These are phyloP conservation scores for Kazachstania sp. DNA, from an alignment of 1,139 yeast genomes.

Conservation along the genomic window DNA sequence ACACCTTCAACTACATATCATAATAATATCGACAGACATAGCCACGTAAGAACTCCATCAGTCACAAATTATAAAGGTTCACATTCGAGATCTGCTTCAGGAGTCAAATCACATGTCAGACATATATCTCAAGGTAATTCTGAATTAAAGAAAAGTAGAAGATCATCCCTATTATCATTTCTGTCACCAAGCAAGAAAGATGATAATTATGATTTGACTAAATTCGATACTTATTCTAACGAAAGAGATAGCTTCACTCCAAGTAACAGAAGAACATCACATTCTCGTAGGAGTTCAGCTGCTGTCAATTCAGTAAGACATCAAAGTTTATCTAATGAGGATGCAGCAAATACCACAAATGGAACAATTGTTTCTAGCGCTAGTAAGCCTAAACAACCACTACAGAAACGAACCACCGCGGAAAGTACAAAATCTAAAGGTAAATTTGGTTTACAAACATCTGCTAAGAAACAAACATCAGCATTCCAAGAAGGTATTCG, in stretches of 20 bases:
- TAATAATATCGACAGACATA: not conserved
- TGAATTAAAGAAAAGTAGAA: constrained; percentile 19
- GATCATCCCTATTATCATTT: constrained; percentile 22
- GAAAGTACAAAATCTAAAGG: constrained; percentile 1
- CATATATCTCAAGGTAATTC: not conserved
- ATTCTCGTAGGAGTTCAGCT: constrained; percentile 11
- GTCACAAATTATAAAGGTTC: not conserved
- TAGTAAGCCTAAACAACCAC: not conserved
- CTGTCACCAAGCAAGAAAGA: constrained; percentile 12
- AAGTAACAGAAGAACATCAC: constrained; percentile 2
- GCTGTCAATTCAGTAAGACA: constrained; percentile 9
- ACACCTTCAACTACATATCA: constrained; percentile 1
- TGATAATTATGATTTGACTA: constrained; percentile 3
- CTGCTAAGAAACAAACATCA: constrained; percentile 53
- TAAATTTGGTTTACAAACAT: not conserved
- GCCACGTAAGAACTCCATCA: not conserved
- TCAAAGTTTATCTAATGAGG: constrained; percentile 1
- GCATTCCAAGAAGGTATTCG: constrained; percentile 93
- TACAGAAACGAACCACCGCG: not conserved
- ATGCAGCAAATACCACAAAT: not conserved
- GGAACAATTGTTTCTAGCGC: not conserved
- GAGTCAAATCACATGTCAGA: not conserved
- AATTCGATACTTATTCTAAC: not conserved
- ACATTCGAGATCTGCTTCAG: constrained; percentile 4
- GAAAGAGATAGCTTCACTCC: constrained; percentile 1